phyloP scores from a whole-genome alignment of 129 eudicot species.

The Pittosporum tobira region DNA sequence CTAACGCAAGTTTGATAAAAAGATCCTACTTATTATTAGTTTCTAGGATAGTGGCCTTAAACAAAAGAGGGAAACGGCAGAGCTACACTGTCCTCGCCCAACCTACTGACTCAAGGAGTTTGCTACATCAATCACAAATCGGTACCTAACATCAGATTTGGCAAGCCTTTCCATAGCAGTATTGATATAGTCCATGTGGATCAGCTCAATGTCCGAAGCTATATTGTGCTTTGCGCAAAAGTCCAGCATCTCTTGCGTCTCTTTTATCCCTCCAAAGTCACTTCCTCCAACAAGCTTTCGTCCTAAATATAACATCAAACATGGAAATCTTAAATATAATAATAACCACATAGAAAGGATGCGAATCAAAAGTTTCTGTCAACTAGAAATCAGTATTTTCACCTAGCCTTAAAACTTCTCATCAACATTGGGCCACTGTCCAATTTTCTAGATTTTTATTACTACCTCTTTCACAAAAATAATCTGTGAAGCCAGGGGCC shows the following conservation, averaged over 20 bases:
- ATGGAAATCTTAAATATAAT: neutral
- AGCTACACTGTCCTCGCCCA: no score
- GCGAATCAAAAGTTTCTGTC: neutral
- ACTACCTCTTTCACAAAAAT: no score
- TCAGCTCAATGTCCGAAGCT: neutral
- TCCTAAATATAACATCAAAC: neutral
- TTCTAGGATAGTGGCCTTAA: no score
- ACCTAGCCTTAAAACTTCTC: neutral
- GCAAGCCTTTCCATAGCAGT: conserved; percentile 9
- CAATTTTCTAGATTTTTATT: no score
- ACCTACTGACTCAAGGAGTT: neutral
- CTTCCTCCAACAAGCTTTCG: conserved; percentile 3
- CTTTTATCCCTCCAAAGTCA: neutral
- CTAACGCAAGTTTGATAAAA: no score
- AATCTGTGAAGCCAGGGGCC: no score
- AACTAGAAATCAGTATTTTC: neutral
- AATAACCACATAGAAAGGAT: neutral
- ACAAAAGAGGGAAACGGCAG: no score
- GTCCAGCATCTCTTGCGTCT: conserved; percentile 4
- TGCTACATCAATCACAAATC: conserved; percentile 9
- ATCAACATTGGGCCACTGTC: neutral
- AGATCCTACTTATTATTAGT: no score
- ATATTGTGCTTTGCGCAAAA: conserved; percentile 1
- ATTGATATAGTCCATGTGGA: neutral
- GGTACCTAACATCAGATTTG: conserved; percentile 8